Conservation (phyloP, 306 rosid genomes). For the Vachellia collinsii region DNA sequence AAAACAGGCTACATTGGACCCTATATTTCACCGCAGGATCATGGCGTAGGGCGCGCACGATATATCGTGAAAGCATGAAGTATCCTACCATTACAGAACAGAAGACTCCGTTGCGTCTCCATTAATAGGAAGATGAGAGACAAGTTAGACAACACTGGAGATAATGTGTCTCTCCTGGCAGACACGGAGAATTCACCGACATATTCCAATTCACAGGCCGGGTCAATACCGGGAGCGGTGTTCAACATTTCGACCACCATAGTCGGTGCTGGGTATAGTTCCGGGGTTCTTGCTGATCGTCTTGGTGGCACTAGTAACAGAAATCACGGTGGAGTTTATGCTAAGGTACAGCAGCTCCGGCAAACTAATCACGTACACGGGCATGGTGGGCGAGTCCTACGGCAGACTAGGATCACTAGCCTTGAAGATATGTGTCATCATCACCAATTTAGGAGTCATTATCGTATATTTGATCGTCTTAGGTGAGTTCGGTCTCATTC, state of each 20-base stretch:
- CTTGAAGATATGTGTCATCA: conserved; percentile 53
- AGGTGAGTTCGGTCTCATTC: conserved; percentile 36
- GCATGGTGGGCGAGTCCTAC: conserved; percentile 56
- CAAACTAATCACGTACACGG: conserved; percentile 53
- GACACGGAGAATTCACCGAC: neutral
- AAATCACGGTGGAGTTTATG: conserved; percentile 61
- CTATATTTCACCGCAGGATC: neutral
- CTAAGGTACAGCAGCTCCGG: conserved; percentile 55
- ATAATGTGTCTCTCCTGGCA: conserved; percentile 29
- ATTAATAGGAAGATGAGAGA: conserved; percentile 15
- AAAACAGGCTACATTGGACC: too few species aligned
- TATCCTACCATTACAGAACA: neutral
- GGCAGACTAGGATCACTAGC: conserved; percentile 52
- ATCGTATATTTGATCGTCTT: conserved; percentile 58
- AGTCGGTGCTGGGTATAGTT: conserved; percentile 55
- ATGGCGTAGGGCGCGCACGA: neutral
- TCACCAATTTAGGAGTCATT: conserved; percentile 57
- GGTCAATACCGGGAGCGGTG: conserved; percentile 48
- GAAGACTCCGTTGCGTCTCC: neutral
- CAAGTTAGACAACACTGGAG: neutral
- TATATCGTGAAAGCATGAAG: neutral
- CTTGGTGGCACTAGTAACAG: conserved; percentile 46
- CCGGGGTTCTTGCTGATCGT: conserved; percentile 54
- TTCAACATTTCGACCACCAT: conserved; percentile 68
- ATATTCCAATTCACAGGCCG: conserved; percentile 23